A percentile compares a stretch with the other conserved stretches of the same genome.
Conservation (phyloP, 352 stramenopile genomes). For the Phytophthora colocasiae region DNA sequence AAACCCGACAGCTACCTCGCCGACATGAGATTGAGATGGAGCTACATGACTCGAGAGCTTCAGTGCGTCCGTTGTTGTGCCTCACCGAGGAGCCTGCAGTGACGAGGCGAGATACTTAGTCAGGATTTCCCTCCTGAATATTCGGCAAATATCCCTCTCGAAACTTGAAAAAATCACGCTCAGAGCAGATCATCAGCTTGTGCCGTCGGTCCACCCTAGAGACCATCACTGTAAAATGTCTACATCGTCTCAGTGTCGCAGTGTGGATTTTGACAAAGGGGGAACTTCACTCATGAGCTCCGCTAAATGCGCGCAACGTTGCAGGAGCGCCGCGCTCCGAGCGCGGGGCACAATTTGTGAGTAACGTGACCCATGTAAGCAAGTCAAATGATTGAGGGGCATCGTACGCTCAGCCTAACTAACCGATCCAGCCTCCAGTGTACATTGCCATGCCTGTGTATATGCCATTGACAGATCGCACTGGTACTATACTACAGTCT, state of each 20-base stretch:
- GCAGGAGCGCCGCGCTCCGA: too few relatives aligned
- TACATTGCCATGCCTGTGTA: too few relatives aligned
- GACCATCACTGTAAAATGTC: too few relatives aligned
- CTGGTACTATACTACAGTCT: too few relatives aligned
- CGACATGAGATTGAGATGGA: constrained; percentile 7
- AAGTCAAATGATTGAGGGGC: neutral
- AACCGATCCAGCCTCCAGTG: too few relatives aligned
- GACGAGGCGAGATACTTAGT: constrained; percentile 18
- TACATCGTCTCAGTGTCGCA: too few relatives aligned
- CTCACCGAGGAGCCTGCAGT: constrained; percentile 4
- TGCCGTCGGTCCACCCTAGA: neutral
- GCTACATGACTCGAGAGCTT: constrained; percentile 1
- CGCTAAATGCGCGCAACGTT: constrained; percentile 16
- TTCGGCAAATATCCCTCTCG: constrained; percentile 19
- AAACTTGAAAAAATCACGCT: constrained; percentile 12
- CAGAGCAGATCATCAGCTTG: neutral
- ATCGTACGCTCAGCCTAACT: too few relatives aligned
- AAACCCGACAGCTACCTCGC: neutral
- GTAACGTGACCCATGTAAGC: constrained; percentile 18
- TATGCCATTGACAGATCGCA: too few relatives aligned
- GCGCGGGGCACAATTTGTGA: too few relatives aligned
- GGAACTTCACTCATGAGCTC: constrained; percentile 20
- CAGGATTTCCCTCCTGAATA: constrained; percentile 24
- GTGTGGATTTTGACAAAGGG: constrained; percentile 18
- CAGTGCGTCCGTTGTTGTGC: constrained; percentile 4